Evolutionary conservation across 2,329 filamentous ascomycete genomes (phyloP).

Genomic region (Elsinoe perseae): DNA sequence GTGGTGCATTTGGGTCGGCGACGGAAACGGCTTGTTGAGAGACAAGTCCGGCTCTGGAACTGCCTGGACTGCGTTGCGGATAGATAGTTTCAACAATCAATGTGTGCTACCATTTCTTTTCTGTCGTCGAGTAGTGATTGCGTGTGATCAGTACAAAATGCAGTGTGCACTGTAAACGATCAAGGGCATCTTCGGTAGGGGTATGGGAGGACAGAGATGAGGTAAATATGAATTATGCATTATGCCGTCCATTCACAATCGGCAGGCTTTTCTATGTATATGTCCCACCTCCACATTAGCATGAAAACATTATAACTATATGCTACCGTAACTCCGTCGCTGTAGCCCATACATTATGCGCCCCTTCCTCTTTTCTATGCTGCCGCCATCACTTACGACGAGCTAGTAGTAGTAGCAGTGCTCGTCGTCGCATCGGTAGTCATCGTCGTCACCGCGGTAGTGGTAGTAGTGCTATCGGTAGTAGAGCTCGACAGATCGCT

Average conservation of each 20-base stretch:
- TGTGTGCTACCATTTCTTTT: neutral
- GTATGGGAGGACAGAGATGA: neutral
- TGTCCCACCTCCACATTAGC: neutral
- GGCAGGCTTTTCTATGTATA: neutral
- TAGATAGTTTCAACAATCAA: slow-evolving; percentile 9
- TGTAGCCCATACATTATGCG: neutral
- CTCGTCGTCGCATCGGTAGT: neutral
- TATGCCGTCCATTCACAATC: neutral
- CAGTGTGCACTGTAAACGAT: no score
- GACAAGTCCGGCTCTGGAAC: neutral
- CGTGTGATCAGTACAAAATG: no score
- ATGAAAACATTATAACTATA: neutral
- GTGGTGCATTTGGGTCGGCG: neutral
- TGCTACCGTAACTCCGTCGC: neutral
- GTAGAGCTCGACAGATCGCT: neutral
- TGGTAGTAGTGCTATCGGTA: neutral
- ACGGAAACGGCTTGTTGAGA: neutral
- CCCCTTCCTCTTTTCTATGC: neutral
- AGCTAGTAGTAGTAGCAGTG: neutral
- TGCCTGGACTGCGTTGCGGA: neutral
- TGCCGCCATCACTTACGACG: neutral
- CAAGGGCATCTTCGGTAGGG: no score
- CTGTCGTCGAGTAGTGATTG: neutral
- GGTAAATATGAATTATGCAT: neutral
- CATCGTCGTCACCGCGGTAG: neutral